phyloP scores from a whole-genome alignment of 352 stramenopile species.

The Globisporangium apiculatum region DNA sequence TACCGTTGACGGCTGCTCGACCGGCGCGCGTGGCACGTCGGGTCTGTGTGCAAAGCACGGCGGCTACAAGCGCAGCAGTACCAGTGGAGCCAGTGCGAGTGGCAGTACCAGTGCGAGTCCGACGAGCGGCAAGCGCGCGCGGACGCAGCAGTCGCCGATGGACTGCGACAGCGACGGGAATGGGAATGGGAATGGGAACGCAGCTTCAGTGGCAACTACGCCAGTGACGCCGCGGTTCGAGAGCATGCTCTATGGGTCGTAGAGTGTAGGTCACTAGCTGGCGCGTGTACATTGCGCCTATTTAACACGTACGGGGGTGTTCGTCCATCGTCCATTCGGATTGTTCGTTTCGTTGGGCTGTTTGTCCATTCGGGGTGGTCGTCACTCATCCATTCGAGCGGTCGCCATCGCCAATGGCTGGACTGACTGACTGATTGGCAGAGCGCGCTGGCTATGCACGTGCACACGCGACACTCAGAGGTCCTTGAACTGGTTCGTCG shows the following conservation, averaged over 20 bases:
- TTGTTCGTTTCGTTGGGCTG: too few species aligned
- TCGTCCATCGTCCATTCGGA: neutral
- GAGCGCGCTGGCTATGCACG: neutral
- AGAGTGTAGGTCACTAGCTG: too few species aligned
- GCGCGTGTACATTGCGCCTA: too few species aligned
- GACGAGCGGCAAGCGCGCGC: conserved; percentile 13
- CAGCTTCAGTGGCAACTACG: neutral
- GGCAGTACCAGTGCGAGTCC: neutral
- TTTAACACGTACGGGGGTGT: neutral
- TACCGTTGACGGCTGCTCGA: conserved; percentile 61
- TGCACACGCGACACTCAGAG: conserved; percentile 6
- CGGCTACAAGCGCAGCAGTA: conserved; percentile 61
- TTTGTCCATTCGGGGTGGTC: too few species aligned
- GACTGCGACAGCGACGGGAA: neutral
- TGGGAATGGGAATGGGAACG: neutral
- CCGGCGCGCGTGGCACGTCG: conserved; percentile 65
- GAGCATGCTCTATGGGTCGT: conserved; percentile 6
- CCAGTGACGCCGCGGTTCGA: neutral
- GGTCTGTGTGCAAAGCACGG: conserved; percentile 75
- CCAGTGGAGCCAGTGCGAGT: neutral
- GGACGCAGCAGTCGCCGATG: conserved; percentile 12
- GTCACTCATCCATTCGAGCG: too few species aligned
- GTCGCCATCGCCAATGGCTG: too few species aligned
- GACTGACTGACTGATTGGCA: too few species aligned
- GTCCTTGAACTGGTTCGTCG: conserved; percentile 60